A percentile compares a stretch with the other conserved stretches of the same genome.
Evolutionary conservation across 148 eudicot species (phyloP).

Genomic region (Cornus kousa): DNA sequence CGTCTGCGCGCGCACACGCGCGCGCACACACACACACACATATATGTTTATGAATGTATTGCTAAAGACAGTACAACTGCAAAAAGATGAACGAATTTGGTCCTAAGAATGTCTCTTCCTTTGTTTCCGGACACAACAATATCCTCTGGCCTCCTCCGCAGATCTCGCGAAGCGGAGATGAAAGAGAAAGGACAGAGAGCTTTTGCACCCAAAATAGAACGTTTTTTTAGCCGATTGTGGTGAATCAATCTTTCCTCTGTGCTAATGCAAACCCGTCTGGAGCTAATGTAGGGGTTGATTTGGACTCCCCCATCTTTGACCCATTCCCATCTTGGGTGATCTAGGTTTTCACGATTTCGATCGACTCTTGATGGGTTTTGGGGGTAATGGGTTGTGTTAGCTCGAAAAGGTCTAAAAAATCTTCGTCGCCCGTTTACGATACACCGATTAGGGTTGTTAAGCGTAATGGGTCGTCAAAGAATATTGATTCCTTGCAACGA

Average conservation of each 20-base stretch:
- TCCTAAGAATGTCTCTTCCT: constrained; percentile 19
- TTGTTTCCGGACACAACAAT: constrained; percentile 1
- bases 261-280: constrained; percentile 17
- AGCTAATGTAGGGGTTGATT: constrained; percentile 11
- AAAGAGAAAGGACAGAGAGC: constrained; percentile 12
- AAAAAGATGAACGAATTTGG: constrained; percentile 20
- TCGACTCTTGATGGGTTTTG: constrained; percentile 41
- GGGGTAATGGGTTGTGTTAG: constrained; percentile 76
- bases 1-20: too few relatives aligned
- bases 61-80: too few relatives aligned
- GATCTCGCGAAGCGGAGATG: constrained; percentile 21
- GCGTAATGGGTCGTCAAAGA: constrained; percentile 24
- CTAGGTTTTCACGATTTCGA: constrained; percentile 11
- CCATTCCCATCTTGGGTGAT: constrained; percentile 21
- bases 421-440: constrained; percentile 33
- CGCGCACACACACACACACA: too few relatives aligned
- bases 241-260: not conserved
- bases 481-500: constrained; percentile 12
- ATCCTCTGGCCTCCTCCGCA: constrained; percentile 15
- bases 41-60: too few relatives aligned
- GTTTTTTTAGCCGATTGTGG: constrained; percentile 6
- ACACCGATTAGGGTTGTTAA: not conserved
- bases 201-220: constrained; percentile 14
- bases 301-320: constrained; percentile 16
- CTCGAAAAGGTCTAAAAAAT: constrained; percentile 55